A percentile compares a stretch with the other conserved stretches of the same genome.
Conservation (phyloP, 495 filamentous ascomycete genomes). For the Aspergillus steynii region DNA sequence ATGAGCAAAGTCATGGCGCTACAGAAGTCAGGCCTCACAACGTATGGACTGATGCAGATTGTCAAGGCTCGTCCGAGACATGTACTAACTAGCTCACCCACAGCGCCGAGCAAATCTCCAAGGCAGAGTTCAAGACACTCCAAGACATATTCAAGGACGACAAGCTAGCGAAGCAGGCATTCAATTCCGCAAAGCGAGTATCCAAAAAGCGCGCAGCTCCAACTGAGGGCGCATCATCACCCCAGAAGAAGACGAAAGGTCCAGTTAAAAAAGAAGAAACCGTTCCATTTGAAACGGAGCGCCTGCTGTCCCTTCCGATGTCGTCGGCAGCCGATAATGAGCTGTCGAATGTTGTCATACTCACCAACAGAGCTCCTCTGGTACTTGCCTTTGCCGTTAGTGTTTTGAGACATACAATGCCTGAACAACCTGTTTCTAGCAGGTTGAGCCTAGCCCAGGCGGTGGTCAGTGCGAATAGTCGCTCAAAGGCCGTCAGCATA, state of each 20-base stretch:
- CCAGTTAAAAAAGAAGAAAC: slow-evolving; percentile 16
- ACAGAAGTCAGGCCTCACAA: slow-evolving; percentile 61
- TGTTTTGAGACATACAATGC: slow-evolving; percentile 75
- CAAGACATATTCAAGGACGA: slow-evolving; percentile 64
- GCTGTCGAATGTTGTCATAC: slow-evolving; percentile 55
- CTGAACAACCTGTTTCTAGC: slow-evolving; percentile 78
- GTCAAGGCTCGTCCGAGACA: background rate
- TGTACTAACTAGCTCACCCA: slow-evolving; percentile 2
- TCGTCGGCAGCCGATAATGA: slow-evolving; percentile 54
- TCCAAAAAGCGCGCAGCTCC: slow-evolving; percentile 56
- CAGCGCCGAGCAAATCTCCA: slow-evolving; percentile 64
- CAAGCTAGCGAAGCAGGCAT: slow-evolving; percentile 66
- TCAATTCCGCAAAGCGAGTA: slow-evolving; percentile 60
- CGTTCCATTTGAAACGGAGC: slow-evolving; percentile 65
- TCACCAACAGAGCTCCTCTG: slow-evolving; percentile 78
- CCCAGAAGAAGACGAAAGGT: slow-evolving; percentile 25
- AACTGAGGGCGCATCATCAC: slow-evolving; percentile 31
- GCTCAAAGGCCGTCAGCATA: slow-evolving; percentile 70
- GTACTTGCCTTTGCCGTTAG: slow-evolving; percentile 78
- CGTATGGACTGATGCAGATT: slow-evolving; percentile 38
- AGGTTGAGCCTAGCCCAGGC: slow-evolving; percentile 77
- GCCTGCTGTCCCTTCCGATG: slow-evolving; percentile 62
- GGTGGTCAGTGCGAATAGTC: slow-evolving; percentile 74
- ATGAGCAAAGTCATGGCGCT: slow-evolving; percentile 68
- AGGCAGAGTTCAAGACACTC: slow-evolving; percentile 53